Evolutionary conservation across 805 yeast species (phyloP), one percentile per base, ranked within the genome.

Genomic region (Saccharomyces kudriavzevii): DNA sequence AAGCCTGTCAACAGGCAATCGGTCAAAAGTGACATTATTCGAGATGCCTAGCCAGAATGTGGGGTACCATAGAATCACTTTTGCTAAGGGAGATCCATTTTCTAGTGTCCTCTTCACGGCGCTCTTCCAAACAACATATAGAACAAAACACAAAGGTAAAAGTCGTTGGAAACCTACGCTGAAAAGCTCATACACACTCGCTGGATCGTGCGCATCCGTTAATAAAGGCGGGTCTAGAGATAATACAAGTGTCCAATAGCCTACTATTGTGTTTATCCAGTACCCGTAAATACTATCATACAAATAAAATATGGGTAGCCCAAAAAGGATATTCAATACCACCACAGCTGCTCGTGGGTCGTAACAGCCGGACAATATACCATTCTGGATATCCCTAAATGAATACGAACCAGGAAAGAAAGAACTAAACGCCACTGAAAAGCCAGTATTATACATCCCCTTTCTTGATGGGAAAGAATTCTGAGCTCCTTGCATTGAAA

Each of bases 11-110:
- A 91, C 84, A 0, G 97, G 96, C 10, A 92, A 70, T 56, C 91
- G 73, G 64, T 90, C 98, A 70, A 92, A 89, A 0, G 96, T 89
- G 61, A 88, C 77, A 69, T 89, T 91, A 67, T 91, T 90, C 62
- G 90, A 75, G 31, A 87, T 76, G 1, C 97, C 96, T 2, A 87
- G 61, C 95, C 96, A 89, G 64, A 86, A 86, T 2, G 85, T 74
- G 0, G 91, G 86, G 57, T 86, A 87, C 94, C 96, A 91, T 25
- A 72, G 27, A 0, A 67, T 20, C 0, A 67, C 46, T 52, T 73
- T 76, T 4, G 69, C 62, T n/a, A 74, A n/a, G 0, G 76, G 73
- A 0, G 79, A 74, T 0, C 75, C 71, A n/a, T 68, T 64, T 28
- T 65, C 59, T 35, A 83, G 69, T 0, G 90, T 84, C 45, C 78